Evolutionary conservation across 1,139 yeast species (phyloP).

Genomic region (Pichia sp.): DNA sequence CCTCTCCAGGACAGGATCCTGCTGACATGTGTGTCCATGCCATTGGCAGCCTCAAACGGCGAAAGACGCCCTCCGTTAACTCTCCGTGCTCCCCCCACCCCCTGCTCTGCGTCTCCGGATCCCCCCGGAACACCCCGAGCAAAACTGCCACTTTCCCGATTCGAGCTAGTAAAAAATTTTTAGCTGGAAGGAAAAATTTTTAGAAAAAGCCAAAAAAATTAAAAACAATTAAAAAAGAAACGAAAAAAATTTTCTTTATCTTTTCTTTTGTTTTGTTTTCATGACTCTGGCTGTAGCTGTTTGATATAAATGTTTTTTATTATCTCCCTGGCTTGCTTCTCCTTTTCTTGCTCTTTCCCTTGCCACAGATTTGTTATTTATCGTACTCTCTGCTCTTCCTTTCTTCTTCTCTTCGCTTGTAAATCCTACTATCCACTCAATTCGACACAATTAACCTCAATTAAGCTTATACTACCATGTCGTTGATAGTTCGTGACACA

Average conservation of each 20-base stretch:
- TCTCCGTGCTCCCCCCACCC: neutral
- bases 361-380: neutral
- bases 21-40: too few relatives aligned
- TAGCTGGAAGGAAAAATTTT: neutral
- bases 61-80: too few relatives aligned
- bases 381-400: neutral
- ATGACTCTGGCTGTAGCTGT: slow-evolving; percentile 1
- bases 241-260: neutral
- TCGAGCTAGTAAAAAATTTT: neutral
- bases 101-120: neutral
- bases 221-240: neutral
- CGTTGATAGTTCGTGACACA: slow-evolving; percentile 12
- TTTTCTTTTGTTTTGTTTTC: neutral
- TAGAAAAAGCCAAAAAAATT: neutral
- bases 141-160: neutral
- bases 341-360: neutral
- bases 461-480: slow-evolving; percentile 13
- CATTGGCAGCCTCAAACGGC: too few relatives aligned
- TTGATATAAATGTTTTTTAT: neutral
- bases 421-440: neutral
- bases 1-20: too few relatives aligned
- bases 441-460: slow-evolving; percentile 11
- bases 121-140: neutral
- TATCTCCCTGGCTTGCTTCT: neutral
- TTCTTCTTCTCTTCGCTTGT: neutral